A percentile compares a stretch with the other conserved stretches of the same genome.
These are phyloP conservation scores for Carex myosuroides DNA, from an alignment of 176 grass and related monocot genomes.

Conservation along the genomic window DNA sequence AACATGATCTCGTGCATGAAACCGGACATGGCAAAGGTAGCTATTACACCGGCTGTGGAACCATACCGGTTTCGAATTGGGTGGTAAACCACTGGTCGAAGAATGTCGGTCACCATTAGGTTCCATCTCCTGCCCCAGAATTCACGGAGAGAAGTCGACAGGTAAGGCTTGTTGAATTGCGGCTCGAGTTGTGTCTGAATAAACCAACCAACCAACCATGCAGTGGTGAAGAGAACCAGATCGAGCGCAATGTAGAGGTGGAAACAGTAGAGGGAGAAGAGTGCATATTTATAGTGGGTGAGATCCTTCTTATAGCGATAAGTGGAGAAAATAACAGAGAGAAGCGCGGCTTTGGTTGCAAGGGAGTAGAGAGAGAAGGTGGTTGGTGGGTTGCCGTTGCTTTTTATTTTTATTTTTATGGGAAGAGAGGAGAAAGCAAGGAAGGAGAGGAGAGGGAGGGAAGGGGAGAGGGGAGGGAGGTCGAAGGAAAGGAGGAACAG, in stretches of 20 bases:
- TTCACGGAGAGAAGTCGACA: conserved; percentile 36
- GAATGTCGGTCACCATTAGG: conserved; percentile 44
- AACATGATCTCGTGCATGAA: conserved; percentile 68
- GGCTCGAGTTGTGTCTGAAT: conserved; percentile 43
- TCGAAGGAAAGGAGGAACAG: conserved; percentile 47
- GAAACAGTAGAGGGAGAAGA: conserved; percentile 34
- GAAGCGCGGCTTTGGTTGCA: conserved; percentile 35
- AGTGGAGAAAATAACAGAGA: conserved; percentile 36
- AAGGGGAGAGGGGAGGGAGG: conserved; percentile 36
- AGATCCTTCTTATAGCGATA: conserved; percentile 26
- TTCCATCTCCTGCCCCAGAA: conserved; percentile 82
- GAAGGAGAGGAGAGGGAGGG: conserved; percentile 40
- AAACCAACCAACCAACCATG: conserved; percentile 20
- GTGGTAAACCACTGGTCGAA: conserved; percentile 45
- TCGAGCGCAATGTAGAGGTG: conserved; percentile 57
- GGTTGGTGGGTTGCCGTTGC: neutral
- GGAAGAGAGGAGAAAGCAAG: conserved; percentile 30
- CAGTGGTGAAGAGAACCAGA: conserved; percentile 32
- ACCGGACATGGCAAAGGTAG: conserved; percentile 49
- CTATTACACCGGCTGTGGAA: conserved; percentile 26
- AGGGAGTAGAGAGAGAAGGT: neutral
- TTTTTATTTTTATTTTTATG: neutral
- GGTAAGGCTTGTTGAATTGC: conserved; percentile 61
- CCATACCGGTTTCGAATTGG: conserved; percentile 42
- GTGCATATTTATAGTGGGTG: neutral